phyloP scores from a whole-genome alignment of 73 alveolate genomes.

The Symbiodinium natans region DNA sequence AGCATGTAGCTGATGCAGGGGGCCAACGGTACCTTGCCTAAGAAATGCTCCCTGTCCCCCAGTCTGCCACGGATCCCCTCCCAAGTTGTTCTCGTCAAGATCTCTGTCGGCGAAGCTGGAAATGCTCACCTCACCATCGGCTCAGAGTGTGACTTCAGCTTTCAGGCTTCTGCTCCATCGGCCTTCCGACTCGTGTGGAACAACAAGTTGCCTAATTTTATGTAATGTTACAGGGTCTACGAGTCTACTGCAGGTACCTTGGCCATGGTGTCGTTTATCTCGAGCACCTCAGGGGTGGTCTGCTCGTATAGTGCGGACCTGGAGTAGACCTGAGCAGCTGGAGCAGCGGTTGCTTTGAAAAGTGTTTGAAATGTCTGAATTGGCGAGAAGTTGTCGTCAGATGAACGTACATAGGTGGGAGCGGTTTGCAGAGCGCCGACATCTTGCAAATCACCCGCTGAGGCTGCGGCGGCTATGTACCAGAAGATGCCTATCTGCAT shows the following conservation, averaged over 20 bases:
- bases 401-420: too few relatives aligned
- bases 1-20: too few relatives aligned
- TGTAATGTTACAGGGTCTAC: too few relatives aligned
- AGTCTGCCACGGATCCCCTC: not conserved
- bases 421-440: too few relatives aligned
- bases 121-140: not conserved
- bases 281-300: conserved; percentile 26
- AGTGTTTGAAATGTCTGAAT: too few relatives aligned
- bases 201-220: not conserved
- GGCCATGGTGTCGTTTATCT: conserved; percentile 36
- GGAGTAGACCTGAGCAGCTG: conserved; percentile 15
- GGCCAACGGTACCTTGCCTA: too few relatives aligned
- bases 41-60: too few relatives aligned
- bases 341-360: too few relatives aligned
- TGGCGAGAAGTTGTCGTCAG: too few relatives aligned
- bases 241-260: not conserved
- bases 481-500: not conserved
- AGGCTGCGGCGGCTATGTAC: conserved; percentile 21
- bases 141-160: not conserved
- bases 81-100: not conserved
- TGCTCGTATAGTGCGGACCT: conserved; percentile 13
- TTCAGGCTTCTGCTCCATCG: not conserved
- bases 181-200: too few relatives aligned
- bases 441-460: too few relatives aligned
- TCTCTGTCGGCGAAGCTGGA: conserved; percentile 2